Conservation (phyloP, 2,329 filamentous ascomycete genomes). For the Biscogniauxia mediterranea region DNA sequence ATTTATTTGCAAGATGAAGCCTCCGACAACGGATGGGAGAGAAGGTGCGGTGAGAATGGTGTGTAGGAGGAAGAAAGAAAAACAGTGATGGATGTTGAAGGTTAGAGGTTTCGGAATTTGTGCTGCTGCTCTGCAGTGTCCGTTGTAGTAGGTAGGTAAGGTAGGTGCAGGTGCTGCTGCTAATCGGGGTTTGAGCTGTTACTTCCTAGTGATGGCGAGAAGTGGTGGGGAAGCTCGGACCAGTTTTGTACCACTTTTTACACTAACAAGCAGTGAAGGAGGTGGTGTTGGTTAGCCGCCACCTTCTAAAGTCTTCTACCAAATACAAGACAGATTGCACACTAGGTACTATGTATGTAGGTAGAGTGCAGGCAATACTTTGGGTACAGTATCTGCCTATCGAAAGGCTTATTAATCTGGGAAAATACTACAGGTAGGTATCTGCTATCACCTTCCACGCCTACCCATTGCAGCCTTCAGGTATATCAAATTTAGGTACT, state of each 20-base stretch:
- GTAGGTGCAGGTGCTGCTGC: background rate
- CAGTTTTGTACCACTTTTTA: conserved; percentile 11
- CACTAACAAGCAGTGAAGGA: conserved; percentile 1
- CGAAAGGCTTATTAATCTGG: background rate
- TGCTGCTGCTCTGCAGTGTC: conserved; percentile 5
- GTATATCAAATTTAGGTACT: too few relatives aligned
- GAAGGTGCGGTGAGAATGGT: conserved; percentile 6
- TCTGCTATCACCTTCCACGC: too few relatives aligned
- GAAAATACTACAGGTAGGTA: too few relatives aligned
- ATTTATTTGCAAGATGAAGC: conserved; percentile 7
- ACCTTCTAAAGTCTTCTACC: conserved; percentile 22
- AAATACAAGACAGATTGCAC: conserved; percentile 6
- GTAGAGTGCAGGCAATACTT: too few relatives aligned
- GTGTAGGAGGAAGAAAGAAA: conserved; percentile 5
- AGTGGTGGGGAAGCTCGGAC: conserved; percentile 21
- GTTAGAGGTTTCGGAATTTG: conserved; percentile 6
- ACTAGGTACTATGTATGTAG: too few relatives aligned
- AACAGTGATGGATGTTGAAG: conserved; percentile 11
- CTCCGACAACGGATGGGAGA: conserved; percentile 8
- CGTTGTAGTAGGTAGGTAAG: conserved; percentile 8
- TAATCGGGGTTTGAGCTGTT: conserved; percentile 9
- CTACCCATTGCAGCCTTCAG: too few relatives aligned
- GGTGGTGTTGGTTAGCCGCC: conserved; percentile 11
- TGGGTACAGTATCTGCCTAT: background rate
- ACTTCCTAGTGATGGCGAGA: conserved; percentile 18